phyloP scores from a whole-genome alignment of 345 rosid species.

The Lepidium aucheri region DNA sequence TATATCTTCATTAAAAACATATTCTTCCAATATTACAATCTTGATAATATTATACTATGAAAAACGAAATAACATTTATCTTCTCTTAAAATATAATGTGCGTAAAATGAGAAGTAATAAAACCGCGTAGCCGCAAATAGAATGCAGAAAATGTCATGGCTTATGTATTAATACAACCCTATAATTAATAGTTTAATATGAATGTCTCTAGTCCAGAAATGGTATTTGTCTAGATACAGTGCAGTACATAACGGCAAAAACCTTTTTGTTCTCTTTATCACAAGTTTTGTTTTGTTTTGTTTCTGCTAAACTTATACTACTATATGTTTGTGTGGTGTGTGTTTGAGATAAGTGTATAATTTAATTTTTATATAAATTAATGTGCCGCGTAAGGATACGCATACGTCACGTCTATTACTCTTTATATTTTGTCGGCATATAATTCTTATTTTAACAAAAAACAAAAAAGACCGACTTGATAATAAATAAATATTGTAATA shows the following conservation, averaged over 20 bases:
- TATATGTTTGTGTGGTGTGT: not conserved
- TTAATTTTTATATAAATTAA: not conserved
- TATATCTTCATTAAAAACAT: no score
- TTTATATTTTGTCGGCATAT: not conserved
- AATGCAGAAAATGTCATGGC: not conserved
- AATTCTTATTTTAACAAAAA: not conserved
- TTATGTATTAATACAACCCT: not conserved
- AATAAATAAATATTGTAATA: not conserved
- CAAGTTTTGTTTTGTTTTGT: not conserved
- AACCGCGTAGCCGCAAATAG: slow-evolving; percentile 5
- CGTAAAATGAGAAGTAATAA: not conserved
- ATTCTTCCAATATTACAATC: no score
- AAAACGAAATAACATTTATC: no score
- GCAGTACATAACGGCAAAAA: slow-evolving; percentile 4
- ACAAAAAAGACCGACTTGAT: slow-evolving; percentile 5
- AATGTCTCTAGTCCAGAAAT: not conserved
- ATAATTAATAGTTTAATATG: not conserved
- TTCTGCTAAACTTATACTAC: not conserved
- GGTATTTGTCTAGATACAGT: slow-evolving; percentile 9
- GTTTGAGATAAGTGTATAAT: slow-evolving; percentile 1
- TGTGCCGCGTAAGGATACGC: not conserved
- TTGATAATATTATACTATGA: no score
- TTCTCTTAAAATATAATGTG: not conserved
- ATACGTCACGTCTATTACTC: slow-evolving; percentile 5
- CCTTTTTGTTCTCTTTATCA: not conserved